These are phyloP conservation scores for Ophiocordyceps camponoti-leonardi DNA, from an alignment of 2,329 filamentous ascomycete species.

Conservation along the genomic window DNA sequence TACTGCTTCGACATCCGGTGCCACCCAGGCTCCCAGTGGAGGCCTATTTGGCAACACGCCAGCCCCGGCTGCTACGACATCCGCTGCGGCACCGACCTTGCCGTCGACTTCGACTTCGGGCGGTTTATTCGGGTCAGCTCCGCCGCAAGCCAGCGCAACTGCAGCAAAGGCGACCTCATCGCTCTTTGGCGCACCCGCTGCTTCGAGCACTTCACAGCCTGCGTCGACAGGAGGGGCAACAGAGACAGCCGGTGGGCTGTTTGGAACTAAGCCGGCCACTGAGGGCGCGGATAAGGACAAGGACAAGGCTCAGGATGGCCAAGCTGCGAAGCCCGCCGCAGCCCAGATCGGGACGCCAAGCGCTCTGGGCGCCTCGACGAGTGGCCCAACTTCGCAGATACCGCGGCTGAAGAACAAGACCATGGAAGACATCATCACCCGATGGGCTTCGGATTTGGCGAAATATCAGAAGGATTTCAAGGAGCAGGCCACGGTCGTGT, in stretches of 20 bases:
- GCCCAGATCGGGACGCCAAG: conserved; percentile 15
- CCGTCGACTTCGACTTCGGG: conserved; percentile 12
- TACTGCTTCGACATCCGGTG: conserved; percentile 6
- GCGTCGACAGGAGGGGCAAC: conserved; percentile 4
- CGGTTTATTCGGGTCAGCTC: conserved; percentile 13
- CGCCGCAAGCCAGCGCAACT: conserved; percentile 4
- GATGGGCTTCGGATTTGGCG: conserved; percentile 87
- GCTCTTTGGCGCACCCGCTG: conserved; percentile 8
- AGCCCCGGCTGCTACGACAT: conserved; percentile 11
- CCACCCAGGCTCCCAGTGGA: conserved; percentile 10
- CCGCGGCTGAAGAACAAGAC: conserved; percentile 94
- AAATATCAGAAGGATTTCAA: conserved; percentile 98
- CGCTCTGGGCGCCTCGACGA: conserved; percentile 52
- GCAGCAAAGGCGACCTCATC: conserved; percentile 5
- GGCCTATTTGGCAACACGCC: conserved; percentile 17
- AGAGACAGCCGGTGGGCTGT: conserved; percentile 9
- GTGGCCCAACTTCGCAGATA: conserved; percentile 66
- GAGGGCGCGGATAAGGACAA: conserved; percentile 9
- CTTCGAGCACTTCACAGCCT: conserved; percentile 11
- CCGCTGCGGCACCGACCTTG: conserved; percentile 11
- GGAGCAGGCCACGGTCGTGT: conserved; percentile 70
- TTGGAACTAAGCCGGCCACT: conserved; percentile 17
- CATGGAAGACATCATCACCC: conserved; percentile 96
- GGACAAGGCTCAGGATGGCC: conserved; percentile 10
- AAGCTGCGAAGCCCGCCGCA: conserved; percentile 10